Conservation (phyloP, 1,284 basidiomycete species). For the Pseudozyma sp. region DNA sequence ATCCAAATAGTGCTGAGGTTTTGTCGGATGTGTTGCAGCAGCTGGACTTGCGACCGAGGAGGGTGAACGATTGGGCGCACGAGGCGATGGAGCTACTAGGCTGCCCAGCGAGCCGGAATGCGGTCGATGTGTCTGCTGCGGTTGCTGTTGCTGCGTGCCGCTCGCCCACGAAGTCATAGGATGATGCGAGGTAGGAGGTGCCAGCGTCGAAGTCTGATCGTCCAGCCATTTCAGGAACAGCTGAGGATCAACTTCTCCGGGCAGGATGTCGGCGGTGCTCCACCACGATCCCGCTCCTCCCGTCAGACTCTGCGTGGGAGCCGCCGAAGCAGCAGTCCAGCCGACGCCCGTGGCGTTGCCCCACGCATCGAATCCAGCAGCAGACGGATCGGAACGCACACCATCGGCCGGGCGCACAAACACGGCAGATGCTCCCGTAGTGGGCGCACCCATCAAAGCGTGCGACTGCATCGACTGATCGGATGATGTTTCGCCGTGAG, state of each 20-base stretch:
- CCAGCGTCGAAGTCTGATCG: constrained; percentile 42
- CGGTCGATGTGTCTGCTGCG: constrained; percentile 5
- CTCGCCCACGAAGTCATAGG: constrained; percentile 42
- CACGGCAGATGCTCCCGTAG: constrained; percentile 2
- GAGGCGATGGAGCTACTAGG: constrained; percentile 8
- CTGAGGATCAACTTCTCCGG: constrained; percentile 51
- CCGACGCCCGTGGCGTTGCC: constrained; percentile 2
- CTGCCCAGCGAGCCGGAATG: constrained; percentile 17
- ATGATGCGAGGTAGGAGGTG: constrained; percentile 42
- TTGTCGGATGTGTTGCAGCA: constrained; percentile 6
- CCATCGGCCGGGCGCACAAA: constrained; percentile 4
- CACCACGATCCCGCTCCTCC: constrained; percentile 40
- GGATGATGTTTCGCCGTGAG: neutral
- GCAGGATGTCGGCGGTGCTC: constrained; percentile 46
- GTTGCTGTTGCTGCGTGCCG: constrained; percentile 5
- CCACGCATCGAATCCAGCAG: neutral
- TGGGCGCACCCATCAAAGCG: constrained; percentile 2
- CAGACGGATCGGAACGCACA: neutral
- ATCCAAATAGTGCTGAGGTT: neutral
- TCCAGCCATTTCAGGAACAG: constrained; percentile 50
- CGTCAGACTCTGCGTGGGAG: constrained; percentile 15
- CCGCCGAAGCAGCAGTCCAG: constrained; percentile 10
- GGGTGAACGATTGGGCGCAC: constrained; percentile 11
- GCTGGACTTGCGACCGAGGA: constrained; percentile 20
- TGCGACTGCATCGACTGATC: neutral